These are phyloP conservation scores for Xylaria curta DNA, from an alignment of 495 filamentous ascomycete species.

Conservation along the genomic window DNA sequence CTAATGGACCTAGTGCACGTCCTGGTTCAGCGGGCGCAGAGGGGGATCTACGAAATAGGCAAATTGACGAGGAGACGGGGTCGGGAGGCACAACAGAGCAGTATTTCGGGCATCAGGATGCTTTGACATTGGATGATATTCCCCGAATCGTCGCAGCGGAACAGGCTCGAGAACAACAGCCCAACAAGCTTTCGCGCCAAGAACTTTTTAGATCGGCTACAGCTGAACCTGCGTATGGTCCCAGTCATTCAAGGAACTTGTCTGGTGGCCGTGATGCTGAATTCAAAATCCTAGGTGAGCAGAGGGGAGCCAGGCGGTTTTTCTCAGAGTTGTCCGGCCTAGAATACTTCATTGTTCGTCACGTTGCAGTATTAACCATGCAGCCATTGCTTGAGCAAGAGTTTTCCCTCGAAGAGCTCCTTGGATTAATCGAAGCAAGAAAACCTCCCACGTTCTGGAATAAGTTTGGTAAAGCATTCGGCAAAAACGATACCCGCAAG, in stretches of 20 bases:
- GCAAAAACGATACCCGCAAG: conserved; percentile 77
- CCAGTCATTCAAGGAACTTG: conserved; percentile 79
- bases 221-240: conserved; percentile 69
- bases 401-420: conserved; percentile 93
- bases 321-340: conserved; percentile 96
- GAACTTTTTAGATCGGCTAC: conserved; percentile 72
- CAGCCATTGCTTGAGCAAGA: conserved; percentile 88
- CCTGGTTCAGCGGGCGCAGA: conserved; percentile 82
- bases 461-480: conserved; percentile 94
- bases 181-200: conserved; percentile 76
- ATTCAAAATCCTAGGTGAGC: conserved; percentile 52
- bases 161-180: conserved; percentile 89
- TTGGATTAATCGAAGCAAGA: conserved; percentile 90
- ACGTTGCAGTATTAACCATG: conserved; percentile 94
- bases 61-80: conserved; percentile 84
- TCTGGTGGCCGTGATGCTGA: conserved; percentile 67
- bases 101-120: conserved; percentile 88
- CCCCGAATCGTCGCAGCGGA: conserved; percentile 96
- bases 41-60: conserved; percentile 62
- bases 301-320: conserved; percentile 73
- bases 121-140: conserved; percentile 93
- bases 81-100: conserved; percentile 75
- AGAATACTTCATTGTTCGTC: conserved; percentile 96
- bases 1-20: conserved; percentile 75
- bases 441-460: conserved; percentile 92